Evolutionary conservation across 2,329 filamentous ascomycete species (phyloP).

Genomic region (Mycocentrospora acerina): DNA sequence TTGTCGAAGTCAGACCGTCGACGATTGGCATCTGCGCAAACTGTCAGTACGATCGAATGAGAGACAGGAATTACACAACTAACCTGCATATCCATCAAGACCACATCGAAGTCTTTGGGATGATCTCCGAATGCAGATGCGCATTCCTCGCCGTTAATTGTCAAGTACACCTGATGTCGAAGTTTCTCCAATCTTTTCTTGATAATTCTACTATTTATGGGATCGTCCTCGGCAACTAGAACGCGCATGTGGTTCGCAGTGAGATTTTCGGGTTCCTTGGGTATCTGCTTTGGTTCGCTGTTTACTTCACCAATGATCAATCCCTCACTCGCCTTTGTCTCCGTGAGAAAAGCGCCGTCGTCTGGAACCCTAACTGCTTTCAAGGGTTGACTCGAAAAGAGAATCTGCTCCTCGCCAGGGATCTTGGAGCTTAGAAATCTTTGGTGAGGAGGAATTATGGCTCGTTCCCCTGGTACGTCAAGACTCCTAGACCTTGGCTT

Average conservation of each 20-base stretch:
- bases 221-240: constrained; percentile 84
- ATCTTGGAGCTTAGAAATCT: constrained; percentile 47
- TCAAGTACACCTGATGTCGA: constrained; percentile 70
- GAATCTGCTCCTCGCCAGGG: constrained; percentile 44
- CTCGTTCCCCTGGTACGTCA: constrained; percentile 15
- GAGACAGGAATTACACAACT: constrained; percentile 29
- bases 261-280: constrained; percentile 12
- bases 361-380: constrained; percentile 52
- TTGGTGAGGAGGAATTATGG: constrained; percentile 27
- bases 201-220: constrained; percentile 80
- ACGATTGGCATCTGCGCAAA: constrained; percentile 80
- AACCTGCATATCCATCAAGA: constrained; percentile 94
- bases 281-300: constrained; percentile 15
- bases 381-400: constrained; percentile 46
- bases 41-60: constrained; percentile 4
- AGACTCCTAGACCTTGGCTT: constrained; percentile 29
- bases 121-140: constrained; percentile 68
- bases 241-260: constrained; percentile 59
- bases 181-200: constrained; percentile 76
- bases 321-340: constrained; percentile 14
- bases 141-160: constrained; percentile 84
- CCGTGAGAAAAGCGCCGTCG: constrained; percentile 26
- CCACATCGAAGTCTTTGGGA: constrained; percentile 67
- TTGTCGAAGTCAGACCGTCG: constrained; percentile 77
- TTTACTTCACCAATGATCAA: constrained; percentile 33